Percentiles rank a stretch among this genome's conserved stretches.
These are phyloP conservation scores for Astrocystis sublimbata DNA, from an alignment of 495 filamentous ascomycete species.

Conservation along the genomic window DNA sequence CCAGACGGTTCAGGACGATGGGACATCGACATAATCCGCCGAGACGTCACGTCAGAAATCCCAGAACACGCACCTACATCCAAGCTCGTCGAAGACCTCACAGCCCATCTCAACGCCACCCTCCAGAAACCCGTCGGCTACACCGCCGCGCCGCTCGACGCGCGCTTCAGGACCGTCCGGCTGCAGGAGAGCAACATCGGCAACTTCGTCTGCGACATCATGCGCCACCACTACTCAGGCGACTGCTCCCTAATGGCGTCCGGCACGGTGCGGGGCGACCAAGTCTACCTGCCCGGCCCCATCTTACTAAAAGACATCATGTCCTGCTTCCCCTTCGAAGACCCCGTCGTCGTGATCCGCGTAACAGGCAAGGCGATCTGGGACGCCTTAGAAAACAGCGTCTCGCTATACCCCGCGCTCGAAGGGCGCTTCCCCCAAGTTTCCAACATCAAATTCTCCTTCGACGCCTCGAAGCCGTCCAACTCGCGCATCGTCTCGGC, in stretches of 20 bases:
- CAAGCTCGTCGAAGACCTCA: conserved; percentile 64
- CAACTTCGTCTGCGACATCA: conserved; percentile 89
- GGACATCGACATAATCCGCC: conserved; percentile 75
- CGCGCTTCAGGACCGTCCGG: conserved; percentile 80
- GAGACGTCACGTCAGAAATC: conserved; percentile 68
- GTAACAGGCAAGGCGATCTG: conserved; percentile 65
- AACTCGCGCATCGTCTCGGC: conserved; percentile 64
- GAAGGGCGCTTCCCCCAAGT: conserved; percentile 84
- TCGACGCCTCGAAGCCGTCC: conserved; percentile 58
- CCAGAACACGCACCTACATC: conserved; percentile 59
- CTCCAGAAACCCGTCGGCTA: conserved; percentile 83
- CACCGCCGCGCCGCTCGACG: conserved; percentile 76
- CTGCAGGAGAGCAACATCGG: conserved; percentile 76
- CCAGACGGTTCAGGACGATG: conserved; percentile 52
- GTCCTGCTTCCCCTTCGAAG: conserved; percentile 84
- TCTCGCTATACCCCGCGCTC: conserved; percentile 76
- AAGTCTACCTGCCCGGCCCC: conserved; percentile 80
- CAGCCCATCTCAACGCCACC: conserved; percentile 67
- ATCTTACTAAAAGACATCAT: conserved; percentile 73
- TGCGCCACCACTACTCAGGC: conserved; percentile 75
- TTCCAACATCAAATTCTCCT: conserved; percentile 73
- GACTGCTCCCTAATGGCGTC: conserved; percentile 85
- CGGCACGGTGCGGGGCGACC: conserved; percentile 87
- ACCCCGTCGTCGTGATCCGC: conserved; percentile 78
- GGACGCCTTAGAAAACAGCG: conserved; percentile 78